phyloP scores from a whole-genome alignment of 345 rosid genomes.

The Eucalyptus marginata region DNA sequence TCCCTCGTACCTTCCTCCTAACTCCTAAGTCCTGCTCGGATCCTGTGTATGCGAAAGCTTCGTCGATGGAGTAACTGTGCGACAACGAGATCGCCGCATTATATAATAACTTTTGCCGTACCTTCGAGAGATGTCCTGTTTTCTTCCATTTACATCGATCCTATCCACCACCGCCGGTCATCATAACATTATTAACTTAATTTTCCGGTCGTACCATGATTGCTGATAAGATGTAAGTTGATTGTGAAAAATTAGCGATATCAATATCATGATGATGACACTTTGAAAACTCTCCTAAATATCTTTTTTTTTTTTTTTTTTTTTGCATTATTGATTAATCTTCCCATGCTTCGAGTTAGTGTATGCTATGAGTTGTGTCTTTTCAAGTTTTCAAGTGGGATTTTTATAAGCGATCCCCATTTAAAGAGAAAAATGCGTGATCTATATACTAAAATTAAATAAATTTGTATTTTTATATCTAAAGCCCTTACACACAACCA shows the following conservation, averaged over 20 bases:
- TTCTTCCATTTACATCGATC: neutral
- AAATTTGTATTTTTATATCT: neutral
- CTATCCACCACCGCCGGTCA: accelerated
- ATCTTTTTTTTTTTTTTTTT: too few relatives aligned
- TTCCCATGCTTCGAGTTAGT: too few relatives aligned
- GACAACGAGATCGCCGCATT: too few relatives aligned
- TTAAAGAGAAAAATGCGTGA: neutral
- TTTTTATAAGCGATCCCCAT: neutral
- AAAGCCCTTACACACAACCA: accelerated
- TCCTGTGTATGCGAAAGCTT: neutral
- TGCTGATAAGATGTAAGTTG: neutral
- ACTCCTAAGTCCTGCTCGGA: neutral
- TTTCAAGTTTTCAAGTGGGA: neutral
- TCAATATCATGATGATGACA: neutral
- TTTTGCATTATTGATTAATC: neutral
- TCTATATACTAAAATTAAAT: neutral
- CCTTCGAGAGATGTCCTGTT: neutral
- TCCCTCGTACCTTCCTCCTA: neutral
- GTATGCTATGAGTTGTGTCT: neutral
- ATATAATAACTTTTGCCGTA: neutral
- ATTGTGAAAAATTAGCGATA: neutral
- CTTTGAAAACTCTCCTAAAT: neutral
- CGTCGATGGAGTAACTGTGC: too few relatives aligned
- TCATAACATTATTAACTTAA: neutral
- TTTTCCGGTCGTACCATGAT: neutral